Conservation (phyloP, 192 early-diverging fungal genomes). For the Pilaira anomala region DNA sequence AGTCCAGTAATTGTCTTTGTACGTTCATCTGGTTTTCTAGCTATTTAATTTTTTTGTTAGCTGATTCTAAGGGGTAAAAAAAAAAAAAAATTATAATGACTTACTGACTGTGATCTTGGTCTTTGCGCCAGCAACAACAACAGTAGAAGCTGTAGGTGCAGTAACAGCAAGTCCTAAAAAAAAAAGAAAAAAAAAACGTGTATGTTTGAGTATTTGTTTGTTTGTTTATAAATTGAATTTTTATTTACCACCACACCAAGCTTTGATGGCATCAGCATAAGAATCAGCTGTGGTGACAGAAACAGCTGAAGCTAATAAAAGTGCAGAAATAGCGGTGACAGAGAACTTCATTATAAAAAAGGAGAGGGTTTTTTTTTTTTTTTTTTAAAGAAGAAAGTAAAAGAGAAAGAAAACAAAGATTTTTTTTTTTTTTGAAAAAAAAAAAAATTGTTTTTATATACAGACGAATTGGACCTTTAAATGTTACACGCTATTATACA, state of each 20-base stretch:
- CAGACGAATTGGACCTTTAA: not conserved
- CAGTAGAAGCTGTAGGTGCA: slow-evolving; percentile 10
- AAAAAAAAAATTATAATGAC: not conserved
- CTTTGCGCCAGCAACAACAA: slow-evolving; percentile 15
- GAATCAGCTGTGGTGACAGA: slow-evolving; percentile 22
- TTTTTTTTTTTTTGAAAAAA: no score
- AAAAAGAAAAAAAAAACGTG: not conserved
- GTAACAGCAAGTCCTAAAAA: slow-evolving; percentile 18
- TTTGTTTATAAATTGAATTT: not conserved
- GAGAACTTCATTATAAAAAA: slow-evolving; percentile 29
- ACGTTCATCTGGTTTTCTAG: slow-evolving; percentile 14
- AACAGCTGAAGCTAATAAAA: slow-evolving; percentile 19
- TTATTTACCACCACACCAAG: slow-evolving; percentile 25
- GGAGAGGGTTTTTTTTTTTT: no score
- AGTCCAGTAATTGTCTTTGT: slow-evolving; percentile 31
- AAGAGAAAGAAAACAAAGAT: not conserved
- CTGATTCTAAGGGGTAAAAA: not conserved
- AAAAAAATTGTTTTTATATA: not conserved
- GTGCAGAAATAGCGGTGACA: slow-evolving; percentile 24
- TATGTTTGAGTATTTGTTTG: not conserved
- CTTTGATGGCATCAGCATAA: slow-evolving; percentile 33
- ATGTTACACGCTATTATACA: not conserved
- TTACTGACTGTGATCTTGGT: slow-evolving; percentile 31
- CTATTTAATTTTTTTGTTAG: slow-evolving; percentile 2
- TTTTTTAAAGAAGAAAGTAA: not conserved